phyloP scores from a whole-genome alignment of 768 basidiomycete genomes.

The Pulveroboletus sp. region DNA sequence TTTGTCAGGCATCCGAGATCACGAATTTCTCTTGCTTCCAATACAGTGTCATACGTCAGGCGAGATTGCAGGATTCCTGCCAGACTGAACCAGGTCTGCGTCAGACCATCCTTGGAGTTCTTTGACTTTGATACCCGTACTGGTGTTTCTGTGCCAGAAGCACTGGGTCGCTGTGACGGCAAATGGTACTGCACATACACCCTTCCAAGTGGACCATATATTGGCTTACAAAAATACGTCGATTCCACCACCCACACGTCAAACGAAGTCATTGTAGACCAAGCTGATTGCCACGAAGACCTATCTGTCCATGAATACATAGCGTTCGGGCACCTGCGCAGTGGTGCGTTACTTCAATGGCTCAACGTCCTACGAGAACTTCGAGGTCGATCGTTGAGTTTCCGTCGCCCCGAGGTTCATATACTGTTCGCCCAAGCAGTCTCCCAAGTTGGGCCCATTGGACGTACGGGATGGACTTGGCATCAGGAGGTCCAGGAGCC shows the following conservation, averaged over 20 bases:
- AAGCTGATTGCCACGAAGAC: slow-evolving; percentile 37
- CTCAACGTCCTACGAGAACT: too few species aligned
- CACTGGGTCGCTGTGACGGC: slow-evolving; percentile 13
- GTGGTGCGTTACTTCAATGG: not conserved
- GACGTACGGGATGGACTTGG: slow-evolving; percentile 24
- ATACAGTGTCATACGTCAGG: too few species aligned
- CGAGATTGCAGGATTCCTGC: too few species aligned
- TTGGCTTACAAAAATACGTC: slow-evolving; percentile 34
- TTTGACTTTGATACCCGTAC: slow-evolving; percentile 25
- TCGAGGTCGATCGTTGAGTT: too few species aligned
- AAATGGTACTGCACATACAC: slow-evolving; percentile 28
- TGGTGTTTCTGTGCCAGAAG: slow-evolving; percentile 7
- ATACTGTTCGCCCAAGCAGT: too few species aligned
- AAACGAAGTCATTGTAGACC: slow-evolving; percentile 43
- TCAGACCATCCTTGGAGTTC: slow-evolving; percentile 31
- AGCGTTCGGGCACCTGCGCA: slow-evolving; percentile 47
- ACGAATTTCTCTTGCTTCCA: too few species aligned
- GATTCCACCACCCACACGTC: slow-evolving; percentile 34
- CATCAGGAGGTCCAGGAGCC: slow-evolving; percentile 34
- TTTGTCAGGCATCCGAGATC: too few species aligned
- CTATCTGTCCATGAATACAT: slow-evolving; percentile 44
- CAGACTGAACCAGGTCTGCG: slow-evolving; percentile 19
- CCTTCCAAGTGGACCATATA: slow-evolving; percentile 34
- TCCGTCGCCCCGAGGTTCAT: too few species aligned
- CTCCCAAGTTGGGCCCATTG: too few species aligned